A percentile compares a stretch with the other conserved stretches of the same genome.
Conservation (phyloP, 2,329 filamentous ascomycete species). For the Cercospora brassicicola region DNA sequence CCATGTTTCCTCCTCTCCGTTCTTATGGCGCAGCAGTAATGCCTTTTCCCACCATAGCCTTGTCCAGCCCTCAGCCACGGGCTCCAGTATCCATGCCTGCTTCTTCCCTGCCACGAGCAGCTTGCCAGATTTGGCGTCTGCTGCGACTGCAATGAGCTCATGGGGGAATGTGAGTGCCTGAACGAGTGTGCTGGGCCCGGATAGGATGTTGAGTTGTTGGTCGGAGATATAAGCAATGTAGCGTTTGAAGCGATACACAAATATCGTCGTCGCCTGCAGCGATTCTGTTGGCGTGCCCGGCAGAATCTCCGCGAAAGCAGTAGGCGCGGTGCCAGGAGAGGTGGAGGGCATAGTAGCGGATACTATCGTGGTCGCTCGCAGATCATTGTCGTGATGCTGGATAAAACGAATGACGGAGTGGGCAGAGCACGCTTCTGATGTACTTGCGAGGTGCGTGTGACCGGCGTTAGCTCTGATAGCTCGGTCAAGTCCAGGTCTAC, state of each 20-base stretch:
- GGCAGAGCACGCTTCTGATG: not conserved
- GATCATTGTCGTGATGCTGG: not conserved
- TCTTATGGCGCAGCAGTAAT: conserved; percentile 55
- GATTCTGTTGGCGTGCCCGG: conserved; percentile 75
- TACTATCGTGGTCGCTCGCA: conserved; percentile 22
- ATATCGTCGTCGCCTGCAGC: conserved; percentile 74
- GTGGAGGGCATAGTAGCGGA: conserved; percentile 34
- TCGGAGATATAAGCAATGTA: conserved; percentile 87
- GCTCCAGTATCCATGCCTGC: conserved; percentile 74
- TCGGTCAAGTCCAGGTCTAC: not conserved
- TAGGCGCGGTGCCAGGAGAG: conserved; percentile 29
- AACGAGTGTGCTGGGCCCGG: conserved; percentile 69
- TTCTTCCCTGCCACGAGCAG: conserved; percentile 72
- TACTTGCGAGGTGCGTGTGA: conserved; percentile 1
- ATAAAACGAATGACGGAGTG: not conserved
- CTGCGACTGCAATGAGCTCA: conserved; percentile 71
- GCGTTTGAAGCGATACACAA: conserved; percentile 69
- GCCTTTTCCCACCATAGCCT: conserved; percentile 72
- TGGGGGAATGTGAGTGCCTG: conserved; percentile 68
- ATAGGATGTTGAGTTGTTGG: conserved; percentile 80
- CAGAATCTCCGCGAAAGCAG: conserved; percentile 55
- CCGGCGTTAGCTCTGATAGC: not conserved
- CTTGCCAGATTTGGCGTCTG: conserved; percentile 81
- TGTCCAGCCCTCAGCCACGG: conserved; percentile 69
- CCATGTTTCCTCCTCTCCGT: conserved; percentile 51